Evolutionary conservation across 805 yeast genomes (phyloP).

Genomic region (Kluyveromyces siamensis): DNA sequence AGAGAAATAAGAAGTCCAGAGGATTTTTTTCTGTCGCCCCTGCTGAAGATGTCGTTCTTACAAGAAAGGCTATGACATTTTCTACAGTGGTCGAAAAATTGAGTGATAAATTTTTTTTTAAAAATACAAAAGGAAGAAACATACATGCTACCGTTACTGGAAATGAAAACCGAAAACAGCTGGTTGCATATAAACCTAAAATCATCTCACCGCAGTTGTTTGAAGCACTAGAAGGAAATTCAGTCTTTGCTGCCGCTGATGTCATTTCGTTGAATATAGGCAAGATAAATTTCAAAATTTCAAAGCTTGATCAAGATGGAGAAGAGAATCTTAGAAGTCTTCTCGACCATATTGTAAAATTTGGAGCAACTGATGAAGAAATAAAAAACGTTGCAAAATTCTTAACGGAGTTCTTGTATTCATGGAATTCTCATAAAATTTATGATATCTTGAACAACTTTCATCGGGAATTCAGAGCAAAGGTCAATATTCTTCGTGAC

Average conservation of each 20-base stretch:
- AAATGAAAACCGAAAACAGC: neutral
- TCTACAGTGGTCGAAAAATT: conserved; percentile 22
- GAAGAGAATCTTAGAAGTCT: conserved; percentile 6
- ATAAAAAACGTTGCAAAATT: conserved; percentile 9
- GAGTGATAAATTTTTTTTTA: conserved; percentile 12
- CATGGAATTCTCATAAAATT: conserved; percentile 13
- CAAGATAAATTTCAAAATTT: conserved; percentile 10
- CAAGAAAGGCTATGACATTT: conserved; percentile 14
- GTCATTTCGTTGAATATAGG: conserved; percentile 11
- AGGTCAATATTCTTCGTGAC: conserved; percentile 12
- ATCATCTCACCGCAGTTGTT: conserved; percentile 1
- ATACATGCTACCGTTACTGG: neutral
- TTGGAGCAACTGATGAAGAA: conserved; percentile 22
- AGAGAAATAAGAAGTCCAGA: neutral
- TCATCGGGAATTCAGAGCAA: conserved; percentile 20
- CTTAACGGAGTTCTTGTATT: conserved; percentile 15
- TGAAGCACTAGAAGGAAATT: conserved; percentile 10
- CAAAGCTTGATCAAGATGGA: conserved; percentile 10
- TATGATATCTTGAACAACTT: conserved; percentile 15
- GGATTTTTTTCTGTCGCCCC: neutral
- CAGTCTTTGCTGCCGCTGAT: conserved; percentile 11
- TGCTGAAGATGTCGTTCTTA: conserved; percentile 3
- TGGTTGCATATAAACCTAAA: neutral
- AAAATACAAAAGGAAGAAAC: neutral
- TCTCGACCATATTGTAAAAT: conserved; percentile 15